Evolutionary conservation across 2,329 filamentous ascomycete species (phyloP).

Genomic region (Chalaropsis ovoidea): DNA sequence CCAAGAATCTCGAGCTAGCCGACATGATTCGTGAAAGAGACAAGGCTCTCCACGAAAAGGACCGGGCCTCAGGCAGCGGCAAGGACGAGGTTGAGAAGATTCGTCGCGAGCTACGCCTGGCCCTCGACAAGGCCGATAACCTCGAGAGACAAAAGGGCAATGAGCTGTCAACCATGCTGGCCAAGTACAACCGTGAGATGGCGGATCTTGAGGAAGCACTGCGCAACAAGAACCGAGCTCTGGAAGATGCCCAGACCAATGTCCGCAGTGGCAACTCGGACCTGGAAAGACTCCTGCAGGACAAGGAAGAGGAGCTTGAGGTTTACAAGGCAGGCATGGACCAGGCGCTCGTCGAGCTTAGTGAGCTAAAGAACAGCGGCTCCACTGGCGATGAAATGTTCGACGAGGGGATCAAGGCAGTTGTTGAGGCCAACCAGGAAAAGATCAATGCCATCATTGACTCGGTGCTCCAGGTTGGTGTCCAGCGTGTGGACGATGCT

Average conservation of each 20-base stretch:
- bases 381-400: constrained; percentile 62
- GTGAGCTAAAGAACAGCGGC: constrained; percentile 63
- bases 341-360: constrained; percentile 83
- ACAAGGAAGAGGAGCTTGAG: constrained; percentile 96
- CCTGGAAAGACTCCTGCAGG: constrained; percentile 71
- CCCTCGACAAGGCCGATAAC: constrained; percentile 83
- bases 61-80: constrained; percentile 72
- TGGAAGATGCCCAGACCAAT: constrained; percentile 74
- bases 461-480: constrained; percentile 84
- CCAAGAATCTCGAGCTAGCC: constrained; percentile 95
- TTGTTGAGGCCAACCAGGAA: constrained; percentile 74
- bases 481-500: constrained; percentile 89
- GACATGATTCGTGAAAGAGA: constrained; percentile 98
- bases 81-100: constrained; percentile 92
- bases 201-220: constrained; percentile 90
- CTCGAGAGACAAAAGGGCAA: constrained; percentile 87
- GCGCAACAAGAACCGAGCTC: constrained; percentile 70
- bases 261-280: constrained; percentile 73
- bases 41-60: constrained; percentile 83
- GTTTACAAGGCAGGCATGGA: constrained; percentile 98
- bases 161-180: constrained; percentile 85
- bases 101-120: constrained; percentile 84
- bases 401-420: constrained; percentile 81
- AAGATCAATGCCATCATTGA: constrained; percentile 98
- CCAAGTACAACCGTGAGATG: constrained; percentile 96